Percentiles rank a stretch among this genome's conserved stretches.
Evolutionary conservation across 139 green algal genomes (phyloP).

Genomic region (Chlorella sp.): DNA sequence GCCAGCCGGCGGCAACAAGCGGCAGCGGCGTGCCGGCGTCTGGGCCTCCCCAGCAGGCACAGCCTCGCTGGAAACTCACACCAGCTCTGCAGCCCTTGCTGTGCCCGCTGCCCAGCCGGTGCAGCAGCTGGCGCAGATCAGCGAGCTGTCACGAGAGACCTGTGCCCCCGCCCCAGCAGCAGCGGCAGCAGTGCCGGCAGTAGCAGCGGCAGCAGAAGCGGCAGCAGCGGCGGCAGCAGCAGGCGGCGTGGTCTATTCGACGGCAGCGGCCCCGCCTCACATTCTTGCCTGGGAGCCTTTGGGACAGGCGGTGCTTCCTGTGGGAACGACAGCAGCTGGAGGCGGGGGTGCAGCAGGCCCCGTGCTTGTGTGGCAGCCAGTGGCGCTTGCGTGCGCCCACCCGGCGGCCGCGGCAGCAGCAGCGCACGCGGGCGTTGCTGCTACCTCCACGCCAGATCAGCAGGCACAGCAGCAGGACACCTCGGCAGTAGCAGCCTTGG

Average conservation of each 20-base stretch:
- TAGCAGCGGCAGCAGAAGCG: not conserved
- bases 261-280: not conserved
- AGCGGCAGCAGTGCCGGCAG: not conserved
- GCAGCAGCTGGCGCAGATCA: conserved; percentile 12
- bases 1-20: not conserved
- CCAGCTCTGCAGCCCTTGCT: conserved; percentile 17
- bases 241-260: not conserved
- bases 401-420: not conserved
- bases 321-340: not conserved
- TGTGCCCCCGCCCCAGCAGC: not conserved
- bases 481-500: not conserved
- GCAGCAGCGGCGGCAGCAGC: not conserved
- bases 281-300: not conserved
- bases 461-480: not conserved
- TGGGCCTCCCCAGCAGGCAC: not conserved
- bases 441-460: not conserved
- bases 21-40: not conserved
- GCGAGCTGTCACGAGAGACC: not conserved
- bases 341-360: not conserved
- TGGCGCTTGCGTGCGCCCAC: not conserved
- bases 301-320: not conserved
- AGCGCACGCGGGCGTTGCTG: not conserved
- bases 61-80: not conserved
- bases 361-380: not conserved
- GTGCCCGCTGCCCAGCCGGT: not conserved